phyloP scores from a whole-genome alignment of 768 basidiomycete genomes.

The Russula brevipes region DNA sequence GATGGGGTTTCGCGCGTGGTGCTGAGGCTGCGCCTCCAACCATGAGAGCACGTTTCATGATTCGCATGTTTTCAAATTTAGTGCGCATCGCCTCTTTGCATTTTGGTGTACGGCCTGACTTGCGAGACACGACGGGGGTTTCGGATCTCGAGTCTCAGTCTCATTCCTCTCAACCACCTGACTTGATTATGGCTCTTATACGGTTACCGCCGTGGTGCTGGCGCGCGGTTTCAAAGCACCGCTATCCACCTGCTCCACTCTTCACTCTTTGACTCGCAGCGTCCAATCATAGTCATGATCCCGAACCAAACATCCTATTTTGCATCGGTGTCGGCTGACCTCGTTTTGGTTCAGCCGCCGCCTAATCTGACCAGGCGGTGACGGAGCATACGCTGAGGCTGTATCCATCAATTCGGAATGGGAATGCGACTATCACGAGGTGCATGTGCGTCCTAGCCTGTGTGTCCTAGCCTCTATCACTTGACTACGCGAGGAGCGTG shows the following conservation, averaged over 20 bases:
- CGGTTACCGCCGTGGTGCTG: background rate
- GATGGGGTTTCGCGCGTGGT: background rate
- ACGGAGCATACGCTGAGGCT: background rate
- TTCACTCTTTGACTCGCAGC: background rate
- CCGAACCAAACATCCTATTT: background rate
- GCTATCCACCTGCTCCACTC: background rate
- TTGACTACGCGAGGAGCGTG: conserved; percentile 5
- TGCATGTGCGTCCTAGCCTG: background rate
- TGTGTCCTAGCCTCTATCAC: conserved; percentile 1
- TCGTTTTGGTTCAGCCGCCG: background rate
- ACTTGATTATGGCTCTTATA: background rate
- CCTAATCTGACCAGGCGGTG: background rate
- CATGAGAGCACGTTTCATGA: background rate
- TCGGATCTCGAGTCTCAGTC: background rate
- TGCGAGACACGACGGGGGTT: background rate
- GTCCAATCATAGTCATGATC: background rate
- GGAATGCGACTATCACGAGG: background rate
- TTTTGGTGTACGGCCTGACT: background rate
- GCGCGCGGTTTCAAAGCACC: background rate
- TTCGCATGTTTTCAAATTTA: conserved; percentile 2
- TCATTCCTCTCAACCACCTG: background rate
- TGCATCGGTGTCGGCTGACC: background rate
- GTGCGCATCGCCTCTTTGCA: conserved; percentile 15
- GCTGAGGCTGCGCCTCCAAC: background rate
- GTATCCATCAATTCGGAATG: background rate